These are phyloP conservation scores for Puccinia coronata DNA, from an alignment of 1,284 basidiomycete genomes.

Conservation along the genomic window DNA sequence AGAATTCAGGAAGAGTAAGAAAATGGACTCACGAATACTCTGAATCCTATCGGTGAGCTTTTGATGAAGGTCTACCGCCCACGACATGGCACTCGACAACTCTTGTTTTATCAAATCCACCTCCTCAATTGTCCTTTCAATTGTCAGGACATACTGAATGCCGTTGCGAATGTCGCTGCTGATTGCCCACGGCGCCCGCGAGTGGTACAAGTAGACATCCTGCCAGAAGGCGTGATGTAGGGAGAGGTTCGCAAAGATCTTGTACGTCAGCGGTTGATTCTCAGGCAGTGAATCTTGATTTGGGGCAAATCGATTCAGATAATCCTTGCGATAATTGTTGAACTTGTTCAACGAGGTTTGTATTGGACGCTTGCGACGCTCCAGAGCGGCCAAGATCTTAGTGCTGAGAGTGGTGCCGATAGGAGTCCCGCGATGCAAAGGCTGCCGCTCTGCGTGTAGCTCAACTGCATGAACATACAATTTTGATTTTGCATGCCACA, in stretches of 20 bases:
- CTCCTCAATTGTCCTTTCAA: too few species aligned
- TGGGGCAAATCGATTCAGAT: background rate
- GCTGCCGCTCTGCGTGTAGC: too few species aligned
- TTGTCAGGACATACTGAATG: background rate
- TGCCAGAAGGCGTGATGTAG: too few species aligned
- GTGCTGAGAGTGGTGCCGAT: background rate
- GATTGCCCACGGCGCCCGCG: background rate
- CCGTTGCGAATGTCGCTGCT: background rate
- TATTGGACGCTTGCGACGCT: background rate
- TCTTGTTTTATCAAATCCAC: background rate
- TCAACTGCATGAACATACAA: too few species aligned
- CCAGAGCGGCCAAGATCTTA: background rate
- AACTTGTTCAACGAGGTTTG: background rate
- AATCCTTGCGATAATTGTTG: background rate
- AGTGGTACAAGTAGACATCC: too few species aligned
- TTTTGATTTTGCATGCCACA: conserved; percentile 1
- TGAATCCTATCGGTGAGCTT: too few species aligned
- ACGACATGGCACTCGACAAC: background rate
- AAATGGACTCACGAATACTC: too few species aligned
- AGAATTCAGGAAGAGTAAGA: too few species aligned
- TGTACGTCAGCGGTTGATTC: background rate
- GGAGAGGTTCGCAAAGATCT: background rate
- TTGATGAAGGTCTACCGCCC: too few species aligned
- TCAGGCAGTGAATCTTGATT: background rate
- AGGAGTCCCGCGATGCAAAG: too few species aligned